A percentile compares a stretch with the other conserved stretches of the same genome.
Evolutionary conservation across 2,329 filamentous ascomycete genomes (phyloP).

Genomic region (Escovopsis weberi): DNA sequence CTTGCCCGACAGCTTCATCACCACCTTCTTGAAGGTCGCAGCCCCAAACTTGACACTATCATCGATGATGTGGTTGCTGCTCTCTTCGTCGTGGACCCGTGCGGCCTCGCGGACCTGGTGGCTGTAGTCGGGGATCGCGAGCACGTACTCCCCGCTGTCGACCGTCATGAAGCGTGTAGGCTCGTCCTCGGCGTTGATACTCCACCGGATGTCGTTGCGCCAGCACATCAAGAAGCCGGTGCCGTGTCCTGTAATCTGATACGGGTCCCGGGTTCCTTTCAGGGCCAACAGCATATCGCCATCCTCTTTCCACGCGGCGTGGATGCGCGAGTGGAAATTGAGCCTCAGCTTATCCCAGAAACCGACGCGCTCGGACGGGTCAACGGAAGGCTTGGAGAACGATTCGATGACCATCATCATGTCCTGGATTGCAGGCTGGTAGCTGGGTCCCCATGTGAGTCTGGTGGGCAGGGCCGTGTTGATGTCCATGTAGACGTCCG

Average conservation of each 20-base stretch:
- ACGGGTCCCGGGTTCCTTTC: slow-evolving; percentile 86
- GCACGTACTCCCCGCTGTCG: slow-evolving; percentile 85
- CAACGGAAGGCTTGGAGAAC: slow-evolving; percentile 89
- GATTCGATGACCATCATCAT: slow-evolving; percentile 99
- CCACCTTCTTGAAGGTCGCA: slow-evolving; percentile 94
- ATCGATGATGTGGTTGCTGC: slow-evolving; percentile 38
- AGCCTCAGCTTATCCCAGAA: slow-evolving; percentile 99
- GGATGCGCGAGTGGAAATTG: slow-evolving; percentile 82
- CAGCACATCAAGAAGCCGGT: slow-evolving; percentile 98
- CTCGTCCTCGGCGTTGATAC: slow-evolving; percentile 70
- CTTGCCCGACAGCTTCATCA: slow-evolving; percentile 96
- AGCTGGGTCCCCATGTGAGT: slow-evolving; percentile 94
- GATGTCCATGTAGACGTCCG: slow-evolving; percentile 80
- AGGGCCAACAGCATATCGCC: slow-evolving; percentile 89
- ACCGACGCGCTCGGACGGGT: slow-evolving; percentile 83
- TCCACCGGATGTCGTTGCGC: slow-evolving; percentile 85
- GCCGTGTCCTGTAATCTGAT: slow-evolving; percentile 80
- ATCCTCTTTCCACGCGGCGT: slow-evolving; percentile 84
- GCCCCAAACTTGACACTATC: slow-evolving; percentile 57
- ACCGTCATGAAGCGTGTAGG: slow-evolving; percentile 91
- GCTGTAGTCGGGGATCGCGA: slow-evolving; percentile 88
- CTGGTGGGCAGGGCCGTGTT: slow-evolving; percentile 85
- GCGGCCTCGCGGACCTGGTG: slow-evolving; percentile 62
- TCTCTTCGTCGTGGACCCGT: slow-evolving; percentile 35
- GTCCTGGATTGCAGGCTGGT: slow-evolving; percentile 94